Percentiles rank a stretch among this genome's conserved stretches.
phyloP scores from a whole-genome alignment of 768 basidiomycete species.

The Lactarius sanguifluus region DNA sequence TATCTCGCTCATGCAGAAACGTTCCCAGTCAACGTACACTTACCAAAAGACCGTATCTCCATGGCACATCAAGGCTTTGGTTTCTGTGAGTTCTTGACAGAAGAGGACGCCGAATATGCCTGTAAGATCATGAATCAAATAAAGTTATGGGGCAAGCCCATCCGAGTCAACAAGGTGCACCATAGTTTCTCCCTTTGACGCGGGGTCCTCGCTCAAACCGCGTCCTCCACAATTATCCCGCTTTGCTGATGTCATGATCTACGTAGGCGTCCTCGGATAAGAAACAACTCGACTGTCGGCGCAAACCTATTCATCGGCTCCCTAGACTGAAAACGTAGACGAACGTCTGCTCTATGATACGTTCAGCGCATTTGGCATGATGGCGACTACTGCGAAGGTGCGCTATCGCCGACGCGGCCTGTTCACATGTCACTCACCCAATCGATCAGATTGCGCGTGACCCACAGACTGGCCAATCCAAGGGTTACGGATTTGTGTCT shows the following conservation, averaged over 20 bases:
- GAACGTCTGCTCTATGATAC: slow-evolving; percentile 92
- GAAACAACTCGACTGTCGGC: slow-evolving; percentile 95
- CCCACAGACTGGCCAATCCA: slow-evolving; percentile 77
- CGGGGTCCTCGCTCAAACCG: slow-evolving; percentile 16
- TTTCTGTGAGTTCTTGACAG: slow-evolving; percentile 98
- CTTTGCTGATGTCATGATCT: slow-evolving; percentile 1
- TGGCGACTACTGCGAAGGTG: slow-evolving; percentile 90
- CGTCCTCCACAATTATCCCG: neutral
- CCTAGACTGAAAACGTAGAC: slow-evolving; percentile 92
- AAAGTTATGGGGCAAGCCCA: slow-evolving; percentile 98
- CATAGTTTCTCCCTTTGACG: slow-evolving; percentile 3
- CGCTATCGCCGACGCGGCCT: slow-evolving; percentile 29
- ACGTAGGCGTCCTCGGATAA: slow-evolving; percentile 92
- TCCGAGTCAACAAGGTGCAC: slow-evolving; percentile 95
- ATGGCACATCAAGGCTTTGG: slow-evolving; percentile 99
- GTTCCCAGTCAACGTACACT: slow-evolving; percentile 84
- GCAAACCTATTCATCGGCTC: slow-evolving; percentile 97
- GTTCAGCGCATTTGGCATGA: slow-evolving; percentile 91
- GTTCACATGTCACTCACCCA: slow-evolving; percentile 14
- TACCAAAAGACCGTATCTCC: slow-evolving; percentile 97
- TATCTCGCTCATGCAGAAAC: neutral
- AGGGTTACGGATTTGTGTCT: slow-evolving; percentile 96
- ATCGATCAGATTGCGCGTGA: slow-evolving; percentile 84
- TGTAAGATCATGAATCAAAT: slow-evolving; percentile 99
- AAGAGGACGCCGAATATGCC: slow-evolving; percentile 99